phyloP scores from a whole-genome alignment of 805 yeast genomes.

The Ogataea degrootiae region DNA sequence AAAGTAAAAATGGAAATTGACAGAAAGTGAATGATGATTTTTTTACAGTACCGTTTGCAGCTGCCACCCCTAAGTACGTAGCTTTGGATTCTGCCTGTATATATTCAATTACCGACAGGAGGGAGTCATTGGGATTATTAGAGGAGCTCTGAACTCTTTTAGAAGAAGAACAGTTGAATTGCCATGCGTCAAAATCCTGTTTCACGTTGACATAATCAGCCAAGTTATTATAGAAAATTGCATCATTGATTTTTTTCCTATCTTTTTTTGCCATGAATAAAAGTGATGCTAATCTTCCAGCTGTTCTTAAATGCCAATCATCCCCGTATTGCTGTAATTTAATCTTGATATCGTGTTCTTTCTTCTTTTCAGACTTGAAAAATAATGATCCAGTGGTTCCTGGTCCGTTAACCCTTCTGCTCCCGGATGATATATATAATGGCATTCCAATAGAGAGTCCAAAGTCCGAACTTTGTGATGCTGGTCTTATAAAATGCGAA shows the following conservation, averaged over 20 bases:
- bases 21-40: slow-evolving; percentile 55
- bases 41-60: slow-evolving; percentile 19
- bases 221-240: slow-evolving; percentile 69
- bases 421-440: slow-evolving; percentile 18
- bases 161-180: slow-evolving; percentile 33
- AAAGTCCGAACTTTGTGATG: slow-evolving; percentile 21
- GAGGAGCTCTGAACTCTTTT: background rate
- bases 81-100: slow-evolving; percentile 33
- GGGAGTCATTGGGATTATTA: slow-evolving; percentile 6
- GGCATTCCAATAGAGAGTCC: slow-evolving; percentile 24
- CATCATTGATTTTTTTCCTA: slow-evolving; percentile 29
- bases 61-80: slow-evolving; percentile 31
- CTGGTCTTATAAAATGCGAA: slow-evolving; percentile 23
- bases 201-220: slow-evolving; percentile 74
- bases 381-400: slow-evolving; percentile 5
- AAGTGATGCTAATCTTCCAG: slow-evolving; percentile 53
- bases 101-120: slow-evolving; percentile 42
- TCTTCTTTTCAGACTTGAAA: slow-evolving; percentile 12
- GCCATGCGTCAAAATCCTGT: slow-evolving; percentile 86
- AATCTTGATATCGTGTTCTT: slow-evolving; percentile 32
- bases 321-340: slow-evolving; percentile 59
- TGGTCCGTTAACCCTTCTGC: slow-evolving; percentile 5
- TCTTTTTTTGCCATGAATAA: slow-evolving; percentile 50
- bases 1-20: slow-evolving; percentile 75
- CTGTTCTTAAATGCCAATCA: slow-evolving; percentile 78